Evolutionary conservation across 805 yeast species (phyloP), one percentile per base, ranked within the genome.

Genomic region (Millerago galiae): DNA sequence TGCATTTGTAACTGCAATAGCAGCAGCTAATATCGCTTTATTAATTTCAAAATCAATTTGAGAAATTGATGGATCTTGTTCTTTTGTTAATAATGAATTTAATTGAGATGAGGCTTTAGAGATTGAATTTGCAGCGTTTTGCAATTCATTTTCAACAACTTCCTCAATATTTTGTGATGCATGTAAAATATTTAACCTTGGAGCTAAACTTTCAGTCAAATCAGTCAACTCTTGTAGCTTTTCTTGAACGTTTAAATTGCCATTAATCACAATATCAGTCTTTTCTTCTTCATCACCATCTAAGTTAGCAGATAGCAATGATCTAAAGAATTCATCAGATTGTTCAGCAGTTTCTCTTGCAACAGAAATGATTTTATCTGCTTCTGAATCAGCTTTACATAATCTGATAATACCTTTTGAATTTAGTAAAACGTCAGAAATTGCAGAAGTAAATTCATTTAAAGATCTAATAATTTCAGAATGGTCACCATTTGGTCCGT

Each of bases 1-100:
- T 1, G 95, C 87, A 46, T 81, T 77, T 2, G 91, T 85, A 25
- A 88, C 81, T 11, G 88, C 85, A 44, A 81, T 74, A 0, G 95
- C 93, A 16, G 91, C 86, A 3, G 81, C 67, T 35, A 88, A 65
- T 44, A 89, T 77, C 0, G 91, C 83, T 53, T 81, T 86, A 59
- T 84, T 86, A 35, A 87, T 77, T 54, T 81, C 82, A 40, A 79
- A 60, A 48, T 83, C 82, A 33, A 74, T 73, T 13, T 77, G 71
- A 8, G 77, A 68, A 34, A 78, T 56, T 14, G 67, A 62, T 17
- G 83, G 77, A 50, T 76, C 74, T 31, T 68, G 61, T 10, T 75
- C 70, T 43, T 63, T 62, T n/a, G 60, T 47, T 53, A 83, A 60
- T 40, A 86, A 67, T 16, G 63, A 63, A 11, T 66, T 68, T 47